Conservation (phyloP, 2,329 filamentous ascomycete genomes). For the Apiospora saccharicola region DNA sequence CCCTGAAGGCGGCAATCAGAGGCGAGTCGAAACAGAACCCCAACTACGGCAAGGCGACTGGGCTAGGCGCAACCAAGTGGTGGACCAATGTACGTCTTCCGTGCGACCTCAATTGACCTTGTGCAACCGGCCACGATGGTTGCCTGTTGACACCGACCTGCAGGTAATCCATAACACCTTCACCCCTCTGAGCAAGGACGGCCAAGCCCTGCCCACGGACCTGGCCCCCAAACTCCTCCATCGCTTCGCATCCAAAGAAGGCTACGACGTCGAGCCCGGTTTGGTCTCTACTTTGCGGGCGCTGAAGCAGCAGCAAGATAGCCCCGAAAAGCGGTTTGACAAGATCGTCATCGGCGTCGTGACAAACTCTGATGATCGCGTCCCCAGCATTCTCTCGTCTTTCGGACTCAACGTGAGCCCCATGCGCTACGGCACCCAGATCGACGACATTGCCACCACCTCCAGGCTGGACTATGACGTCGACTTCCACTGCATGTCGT, state of each 20-base stretch:
- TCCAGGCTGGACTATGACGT: conserved; percentile 44
- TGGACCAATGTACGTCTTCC: conserved; percentile 61
- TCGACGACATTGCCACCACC: not conserved
- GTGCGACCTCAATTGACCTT: not conserved
- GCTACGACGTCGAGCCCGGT: conserved; percentile 57
- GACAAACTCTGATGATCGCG: conserved; percentile 70
- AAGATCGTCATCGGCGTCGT: conserved; percentile 62
- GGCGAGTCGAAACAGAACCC: conserved; percentile 55
- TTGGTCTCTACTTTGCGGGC: conserved; percentile 53
- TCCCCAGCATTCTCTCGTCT: conserved; percentile 59
- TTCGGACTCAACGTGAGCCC: conserved; percentile 58
- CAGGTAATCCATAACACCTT: conserved; percentile 65
- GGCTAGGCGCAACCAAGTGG: conserved; percentile 61
- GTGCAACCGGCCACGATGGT: not conserved
- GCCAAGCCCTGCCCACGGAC: conserved; percentile 48
- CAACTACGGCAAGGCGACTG: conserved; percentile 64
- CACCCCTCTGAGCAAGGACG: conserved; percentile 44
- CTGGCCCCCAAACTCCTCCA: conserved; percentile 57
- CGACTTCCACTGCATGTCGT: conserved; percentile 68
- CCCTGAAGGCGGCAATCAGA: conserved; percentile 54
- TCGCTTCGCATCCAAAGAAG: conserved; percentile 61
- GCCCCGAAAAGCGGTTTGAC: conserved; percentile 38
- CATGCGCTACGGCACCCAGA: conserved; percentile 34
- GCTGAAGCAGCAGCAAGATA: conserved; percentile 40
- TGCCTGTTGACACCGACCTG: not conserved